Conservation (phyloP, 306 rosid genomes). For the Quercus aquifolioides region DNA sequence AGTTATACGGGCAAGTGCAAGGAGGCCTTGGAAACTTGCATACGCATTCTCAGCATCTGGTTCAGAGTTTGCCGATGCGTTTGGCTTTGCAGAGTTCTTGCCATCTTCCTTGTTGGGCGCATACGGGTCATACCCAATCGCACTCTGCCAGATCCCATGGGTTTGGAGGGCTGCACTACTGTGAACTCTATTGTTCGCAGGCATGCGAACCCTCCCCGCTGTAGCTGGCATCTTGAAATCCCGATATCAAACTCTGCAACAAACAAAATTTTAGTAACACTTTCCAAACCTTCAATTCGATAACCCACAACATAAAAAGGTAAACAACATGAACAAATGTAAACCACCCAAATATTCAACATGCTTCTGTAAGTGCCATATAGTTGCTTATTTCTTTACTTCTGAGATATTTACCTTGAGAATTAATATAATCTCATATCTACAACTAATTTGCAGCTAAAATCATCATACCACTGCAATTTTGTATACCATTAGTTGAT, state of each 20-base stretch:
- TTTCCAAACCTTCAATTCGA: background rate
- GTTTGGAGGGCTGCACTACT: slow-evolving; percentile 98
- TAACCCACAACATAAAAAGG: background rate
- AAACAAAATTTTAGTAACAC: background rate
- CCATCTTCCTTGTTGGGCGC: slow-evolving; percentile 86
- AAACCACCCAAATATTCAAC: no score
- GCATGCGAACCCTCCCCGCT: slow-evolving; percentile 99
- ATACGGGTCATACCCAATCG: slow-evolving; percentile 89
- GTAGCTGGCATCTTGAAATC: slow-evolving; percentile 84
- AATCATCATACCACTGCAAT: no score
- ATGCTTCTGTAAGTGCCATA: no score
- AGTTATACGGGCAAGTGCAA: slow-evolving; percentile 87
- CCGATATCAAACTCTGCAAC: slow-evolving; percentile 24
- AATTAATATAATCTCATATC: no score
- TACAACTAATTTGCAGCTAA: no score
- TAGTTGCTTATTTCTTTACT: no score
- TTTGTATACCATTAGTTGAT: no score
- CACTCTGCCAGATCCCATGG: slow-evolving; percentile 97
- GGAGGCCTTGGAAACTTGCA: slow-evolving; percentile 92
- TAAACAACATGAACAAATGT: no score
- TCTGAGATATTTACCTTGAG: no score
- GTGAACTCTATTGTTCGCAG: slow-evolving; percentile 95
- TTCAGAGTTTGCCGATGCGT: slow-evolving; percentile 34
- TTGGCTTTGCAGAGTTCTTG: slow-evolving; percentile 44
- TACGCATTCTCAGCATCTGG: slow-evolving; percentile 87